Conservation (phyloP, 1,139 yeast species). For the Taphrina confusa region DNA sequence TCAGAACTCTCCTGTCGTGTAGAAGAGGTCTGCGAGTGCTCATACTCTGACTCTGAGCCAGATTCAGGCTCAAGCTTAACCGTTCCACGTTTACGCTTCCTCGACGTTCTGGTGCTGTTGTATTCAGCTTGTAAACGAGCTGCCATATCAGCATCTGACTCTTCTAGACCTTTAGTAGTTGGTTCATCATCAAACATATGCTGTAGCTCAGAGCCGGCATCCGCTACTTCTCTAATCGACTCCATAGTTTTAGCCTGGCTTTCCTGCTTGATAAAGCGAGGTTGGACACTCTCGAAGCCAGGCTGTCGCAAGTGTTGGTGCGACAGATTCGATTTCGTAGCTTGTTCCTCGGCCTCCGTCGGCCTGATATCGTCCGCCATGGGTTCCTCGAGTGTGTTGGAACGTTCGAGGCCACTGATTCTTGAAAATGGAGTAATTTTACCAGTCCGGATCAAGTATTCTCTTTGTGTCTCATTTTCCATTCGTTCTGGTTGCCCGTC, state of each 20-base stretch:
- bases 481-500: constrained; percentile 43
- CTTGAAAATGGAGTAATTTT: constrained; percentile 92
- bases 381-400: constrained; percentile 23
- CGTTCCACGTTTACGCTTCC: constrained; percentile 22
- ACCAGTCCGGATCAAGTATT: constrained; percentile 82
- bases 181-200: constrained; percentile 19
- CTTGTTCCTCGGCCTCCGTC: neutral
- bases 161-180: neutral
- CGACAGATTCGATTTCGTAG: constrained; percentile 41
- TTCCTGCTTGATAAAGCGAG: neutral
- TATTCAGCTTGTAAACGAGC: constrained; percentile 25
- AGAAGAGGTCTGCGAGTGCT: no score
- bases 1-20: no score
- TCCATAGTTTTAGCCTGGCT: no score
- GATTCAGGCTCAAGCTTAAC: constrained; percentile 3
- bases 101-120: neutral
- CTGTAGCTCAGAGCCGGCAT: neutral
- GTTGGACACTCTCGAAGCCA: constrained; percentile 43
- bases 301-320: constrained; percentile 54
- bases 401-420: constrained; percentile 47
- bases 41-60: neutral
- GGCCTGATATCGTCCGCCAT: constrained; percentile 7
- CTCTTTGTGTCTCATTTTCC: constrained; percentile 73
- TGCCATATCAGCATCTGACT: constrained; percentile 30
- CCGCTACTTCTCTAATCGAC: neutral